Base-by-base conservation (phyloP, 169 alveolate genomes). In the Amoebophrya sp. region DNA sequence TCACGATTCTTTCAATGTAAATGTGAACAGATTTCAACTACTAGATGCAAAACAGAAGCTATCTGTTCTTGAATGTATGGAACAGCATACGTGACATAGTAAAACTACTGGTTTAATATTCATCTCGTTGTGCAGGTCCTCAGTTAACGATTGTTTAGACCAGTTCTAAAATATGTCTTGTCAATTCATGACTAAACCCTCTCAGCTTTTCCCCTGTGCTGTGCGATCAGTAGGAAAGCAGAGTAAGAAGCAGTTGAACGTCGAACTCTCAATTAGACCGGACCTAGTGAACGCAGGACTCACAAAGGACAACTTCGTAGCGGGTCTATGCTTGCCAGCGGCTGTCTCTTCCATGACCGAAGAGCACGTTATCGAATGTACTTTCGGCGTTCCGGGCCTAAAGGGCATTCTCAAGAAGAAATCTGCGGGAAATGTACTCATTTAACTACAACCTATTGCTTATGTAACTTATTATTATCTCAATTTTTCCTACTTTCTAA, bases 311-410 rank as follows among this genome's bases (percentile, higher is more conserved):
- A 65, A 65, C 83, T 1, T 65, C 36, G 36, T 65, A 36, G 38
- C 83, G 83, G 83, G 83, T 6, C 2, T 65, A 26, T 65, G 38
- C 2, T 36, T 65, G 36, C 83, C 83, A 36, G 83, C 33, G 36
- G 26, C 33, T 10, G 83, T 65, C 83, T 1, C 26, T 29, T 65
- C 83, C 33, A 12, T 65, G 33, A 65, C 2, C 36, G 83, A 65
- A 18, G 83, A 65, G 26, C 83, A 65, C 83, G 83, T 65, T 1
- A 36, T 65, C 39, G 83, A 65, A 26, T 6, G 36, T 18, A 12
- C 33, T 36, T 65, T 65, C 83, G 83, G 83, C 12, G 83, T 65
- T 29, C 83, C 83, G 83, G 83, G 83, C 39, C 83, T 65, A 36
- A 65, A 65, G 26, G 83, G 36, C 39, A 65, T 65, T 36, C 83